These are phyloP conservation scores for Populus ilicifolia DNA, from an alignment of 345 rosid genomes.

Conservation along the genomic window DNA sequence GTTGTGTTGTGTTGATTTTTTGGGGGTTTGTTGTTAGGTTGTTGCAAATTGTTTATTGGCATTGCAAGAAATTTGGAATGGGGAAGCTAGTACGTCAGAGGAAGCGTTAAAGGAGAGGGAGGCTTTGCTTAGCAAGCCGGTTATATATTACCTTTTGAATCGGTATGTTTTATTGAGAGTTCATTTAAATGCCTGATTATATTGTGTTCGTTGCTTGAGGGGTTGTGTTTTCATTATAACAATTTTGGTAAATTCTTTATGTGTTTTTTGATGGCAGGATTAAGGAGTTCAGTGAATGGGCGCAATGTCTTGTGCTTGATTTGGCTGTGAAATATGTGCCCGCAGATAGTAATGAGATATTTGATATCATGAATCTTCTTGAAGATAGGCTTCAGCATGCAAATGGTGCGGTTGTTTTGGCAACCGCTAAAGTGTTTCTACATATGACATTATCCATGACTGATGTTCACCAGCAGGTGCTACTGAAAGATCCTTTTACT, in stretches of 20 bases:
- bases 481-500: not conserved
- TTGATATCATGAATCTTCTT: constrained; percentile 96
- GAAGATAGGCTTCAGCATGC: constrained; percentile 99
- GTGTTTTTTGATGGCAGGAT: constrained; percentile 52
- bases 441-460: constrained; percentile 89
- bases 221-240: not conserved
- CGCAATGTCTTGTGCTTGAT: constrained; percentile 94
- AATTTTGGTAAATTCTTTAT: not conserved
- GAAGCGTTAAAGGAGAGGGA: constrained; percentile 86
- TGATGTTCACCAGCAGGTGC: constrained; percentile 97
- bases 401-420: constrained; percentile 97
- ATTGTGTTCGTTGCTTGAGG: not conserved
- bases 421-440: constrained; percentile 80
- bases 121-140: constrained; percentile 67
- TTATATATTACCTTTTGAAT: constrained; percentile 71
- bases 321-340: constrained; percentile 86
- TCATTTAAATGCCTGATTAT: not conserved
- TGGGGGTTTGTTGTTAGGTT: constrained; percentile 44
- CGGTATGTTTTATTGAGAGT: constrained; percentile 39
- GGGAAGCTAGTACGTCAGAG: constrained; percentile 79
- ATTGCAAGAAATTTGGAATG: constrained; percentile 93
- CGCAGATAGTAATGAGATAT: constrained; percentile 76
- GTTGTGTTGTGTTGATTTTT: not conserved
- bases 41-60: constrained; percentile 86
- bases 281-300: constrained; percentile 94